Base-by-base conservation (phyloP, 75 land plant genomes). In the Pinus taeda region DNA sequence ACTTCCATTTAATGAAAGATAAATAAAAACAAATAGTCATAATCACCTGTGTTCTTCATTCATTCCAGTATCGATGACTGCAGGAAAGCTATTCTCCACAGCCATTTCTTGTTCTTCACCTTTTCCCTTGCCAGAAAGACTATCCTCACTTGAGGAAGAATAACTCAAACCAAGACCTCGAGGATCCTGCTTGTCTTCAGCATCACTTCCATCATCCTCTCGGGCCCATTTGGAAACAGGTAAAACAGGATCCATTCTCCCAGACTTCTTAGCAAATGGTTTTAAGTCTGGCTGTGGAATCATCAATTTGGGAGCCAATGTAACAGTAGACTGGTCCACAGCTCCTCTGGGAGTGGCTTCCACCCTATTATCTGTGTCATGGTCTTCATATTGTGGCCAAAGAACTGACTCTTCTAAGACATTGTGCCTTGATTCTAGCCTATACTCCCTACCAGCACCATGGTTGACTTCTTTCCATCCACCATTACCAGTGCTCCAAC, bases 171-270 rank as follows among this genome's bases (percentile, higher is more conserved):
- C 97, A 53, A 96, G 77, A 26, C 86, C 93, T 69, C 72, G 76
- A 14, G n/a, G 67, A 72, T 75, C 86, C 57, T 75, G 79, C 61
- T 83, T 87, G 26, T 83, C 85, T 71, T 93, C 97, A 81, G 83
- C 87, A 77, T 96, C 95, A 77, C 95, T 90, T 8, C 71, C 92
- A 78, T 85, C 92, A 80, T 96, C 99, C 61, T 96, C 99, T 18
- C 91, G 78, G 22, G 92, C 83, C 99, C 99, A 96, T 73, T 96
- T 96, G 30, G 99, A 96, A 67, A 83, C 89, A n/a, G 98, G 96
- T 67, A 96, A 75, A 74, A 94, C 83, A 59, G 86, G 87, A n/a
- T 93, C 93, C 67, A 77, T 65, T 77, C 91, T 90, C 66, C 63
- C 92, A 78, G 77, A 78, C 76, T 75, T 91, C 45, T 18, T 80